These are phyloP conservation scores for Gymnopilus dilepis DNA, from an alignment of 768 basidiomycete species.

Conservation along the genomic window DNA sequence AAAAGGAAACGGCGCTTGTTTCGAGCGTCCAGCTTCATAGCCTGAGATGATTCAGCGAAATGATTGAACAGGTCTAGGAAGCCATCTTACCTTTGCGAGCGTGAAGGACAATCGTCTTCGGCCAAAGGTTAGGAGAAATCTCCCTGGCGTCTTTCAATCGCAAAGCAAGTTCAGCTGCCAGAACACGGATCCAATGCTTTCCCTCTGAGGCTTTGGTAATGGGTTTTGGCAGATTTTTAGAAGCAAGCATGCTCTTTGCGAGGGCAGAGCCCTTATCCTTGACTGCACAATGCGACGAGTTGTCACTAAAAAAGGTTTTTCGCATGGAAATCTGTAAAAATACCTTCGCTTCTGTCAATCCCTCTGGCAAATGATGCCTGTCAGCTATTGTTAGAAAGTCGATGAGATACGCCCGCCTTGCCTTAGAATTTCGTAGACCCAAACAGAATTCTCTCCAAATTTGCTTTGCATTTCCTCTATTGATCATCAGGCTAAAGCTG, in stretches of 20 bases:
- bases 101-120: constrained; percentile 86
- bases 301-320: constrained; percentile 6
- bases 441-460: constrained; percentile 83
- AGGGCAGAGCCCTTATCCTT: constrained; percentile 76
- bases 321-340: constrained; percentile 14
- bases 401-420: constrained; percentile 35
- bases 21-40: constrained; percentile 70
- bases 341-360: constrained; percentile 89
- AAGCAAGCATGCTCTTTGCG: constrained; percentile 93
- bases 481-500: constrained; percentile 11
- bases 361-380: constrained; percentile 61
- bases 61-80: not conserved
- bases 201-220: constrained; percentile 79
- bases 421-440: constrained; percentile 94
- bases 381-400: not conserved
- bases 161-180: constrained; percentile 88
- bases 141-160: constrained; percentile 84
- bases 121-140: constrained; percentile 80
- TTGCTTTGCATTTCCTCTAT: constrained; percentile 80
- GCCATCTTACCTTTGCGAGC: constrained; percentile 64
- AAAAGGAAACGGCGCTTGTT: constrained; percentile 90
- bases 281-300: constrained; percentile 61
- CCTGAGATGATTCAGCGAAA: constrained; percentile 42
- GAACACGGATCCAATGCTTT: constrained; percentile 88
- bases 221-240: constrained; percentile 89